Base-by-base conservation (phyloP, 164 flowering plant genomes). In the Vitis amurensis region DNA sequence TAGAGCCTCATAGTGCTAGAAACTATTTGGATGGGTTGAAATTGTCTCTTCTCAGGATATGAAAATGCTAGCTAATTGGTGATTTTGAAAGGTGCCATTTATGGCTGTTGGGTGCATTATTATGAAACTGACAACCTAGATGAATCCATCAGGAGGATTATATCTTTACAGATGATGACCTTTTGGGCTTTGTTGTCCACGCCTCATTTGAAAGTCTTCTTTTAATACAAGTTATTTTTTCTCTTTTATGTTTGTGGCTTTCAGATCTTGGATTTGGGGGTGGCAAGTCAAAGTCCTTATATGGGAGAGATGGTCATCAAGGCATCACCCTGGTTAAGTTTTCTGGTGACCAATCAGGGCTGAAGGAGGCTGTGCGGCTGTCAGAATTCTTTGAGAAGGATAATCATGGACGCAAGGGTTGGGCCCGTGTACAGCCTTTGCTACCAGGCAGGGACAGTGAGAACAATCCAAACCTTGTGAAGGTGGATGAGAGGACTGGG, bases 271-370 rank as follows among this genome's bases (percentile, higher is more conserved):
- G 98, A 68, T 85, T 89, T 71, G 62, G 61, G 30, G 83, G 87
- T 76, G 99, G 97, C 68, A 96, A 96, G 77, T 80, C 97, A 17
- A 96, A 86, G 82, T 87, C 98, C 13, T 71, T 93, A 82, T 96
- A 88, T 71, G 85, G 87, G 7, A 91, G 84, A 76, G 97, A 96
- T 0, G 99, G 99, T 61, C 99, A 92, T 71, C 68, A 82, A 72
- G 99, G 97, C 68, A 78, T 88, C 44, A 90, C 92, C 1, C 68
- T 89, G 68, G 83, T 96, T 51, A 92, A 89, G 79, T 96, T 89
- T 82, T 66, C 87, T 7, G 82, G 79, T 66, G 92, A 86, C 55
- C 79, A 80, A 16, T 78, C 85, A 5, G 97, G 97, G 50, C 79
- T 96, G 55, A 88, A 77, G 75, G 95, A 92, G 74, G 98, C 97